These are phyloP conservation scores for Zea mays DNA, from an alignment of 176 grass and related monocot genomes.

Conservation along the genomic window DNA sequence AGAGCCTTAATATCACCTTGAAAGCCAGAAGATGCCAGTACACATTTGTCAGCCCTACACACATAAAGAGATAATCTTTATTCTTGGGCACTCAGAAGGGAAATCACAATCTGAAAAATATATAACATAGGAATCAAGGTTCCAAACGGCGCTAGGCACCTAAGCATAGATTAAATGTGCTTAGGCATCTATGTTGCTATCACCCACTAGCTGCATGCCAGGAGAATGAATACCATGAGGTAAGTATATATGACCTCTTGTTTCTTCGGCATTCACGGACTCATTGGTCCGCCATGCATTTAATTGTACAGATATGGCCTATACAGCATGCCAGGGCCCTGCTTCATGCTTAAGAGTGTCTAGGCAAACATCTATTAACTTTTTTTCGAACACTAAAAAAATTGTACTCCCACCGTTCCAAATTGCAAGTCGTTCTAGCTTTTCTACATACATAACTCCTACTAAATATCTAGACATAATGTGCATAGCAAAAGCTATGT, in stretches of 20 bases:
- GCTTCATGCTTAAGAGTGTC: background rate
- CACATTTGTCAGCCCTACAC: constrained; percentile 76
- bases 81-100: constrained; percentile 8
- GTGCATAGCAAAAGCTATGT: background rate
- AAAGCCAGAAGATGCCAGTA: constrained; percentile 86
- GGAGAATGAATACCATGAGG: background rate
- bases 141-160: background rate
- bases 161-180: background rate
- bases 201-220: background rate
- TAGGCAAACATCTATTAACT: background rate
- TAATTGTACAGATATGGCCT: background rate
- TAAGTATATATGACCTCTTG: background rate
- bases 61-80: constrained; percentile 21
- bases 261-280: background rate
- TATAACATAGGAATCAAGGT: background rate
- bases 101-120: background rate
- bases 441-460: background rate
- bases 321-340: background rate
- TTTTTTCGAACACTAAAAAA: background rate
- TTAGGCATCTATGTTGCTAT: background rate
- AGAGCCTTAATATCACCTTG: constrained; percentile 98
- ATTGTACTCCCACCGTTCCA: background rate
- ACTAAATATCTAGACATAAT: background rate
- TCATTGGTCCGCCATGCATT: background rate
- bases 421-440: background rate